Evolutionary conservation across 352 stramenopile species (phyloP).

Genomic region (Hyaloperonospora arabidopsidis): DNA sequence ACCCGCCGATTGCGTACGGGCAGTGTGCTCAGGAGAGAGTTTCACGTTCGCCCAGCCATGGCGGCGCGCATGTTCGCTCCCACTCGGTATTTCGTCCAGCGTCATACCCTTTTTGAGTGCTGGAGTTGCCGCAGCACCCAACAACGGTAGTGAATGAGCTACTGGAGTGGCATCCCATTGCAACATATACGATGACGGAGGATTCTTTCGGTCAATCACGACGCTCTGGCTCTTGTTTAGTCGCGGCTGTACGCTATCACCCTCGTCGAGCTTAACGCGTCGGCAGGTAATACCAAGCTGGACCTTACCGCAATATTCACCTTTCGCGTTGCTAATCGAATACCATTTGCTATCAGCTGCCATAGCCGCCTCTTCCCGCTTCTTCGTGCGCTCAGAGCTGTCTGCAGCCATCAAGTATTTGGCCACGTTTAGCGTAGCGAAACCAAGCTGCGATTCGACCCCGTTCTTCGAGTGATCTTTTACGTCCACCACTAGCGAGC

Average conservation of each 20-base stretch:
- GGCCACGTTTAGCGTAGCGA: constrained; percentile 68
- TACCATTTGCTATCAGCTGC: constrained; percentile 74
- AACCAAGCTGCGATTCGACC: constrained; percentile 42
- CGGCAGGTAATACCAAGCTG: constrained; percentile 73
- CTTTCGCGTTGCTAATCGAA: constrained; percentile 77
- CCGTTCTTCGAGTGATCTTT: constrained; percentile 46
- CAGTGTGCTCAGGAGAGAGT: constrained; percentile 50
- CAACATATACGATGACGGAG: constrained; percentile 64
- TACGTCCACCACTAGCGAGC: constrained; percentile 67
- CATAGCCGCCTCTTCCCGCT: constrained; percentile 63
- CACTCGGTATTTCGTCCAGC: constrained; percentile 33
- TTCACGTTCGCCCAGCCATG: constrained; percentile 80
- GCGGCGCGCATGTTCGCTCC: constrained; percentile 33
- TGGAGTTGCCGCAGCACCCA: constrained; percentile 31
- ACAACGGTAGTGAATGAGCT: constrained; percentile 22
- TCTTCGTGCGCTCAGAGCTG: constrained; percentile 25
- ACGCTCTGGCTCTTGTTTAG: constrained; percentile 74
- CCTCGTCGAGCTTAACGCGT: constrained; percentile 22
- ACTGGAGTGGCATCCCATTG: constrained; percentile 52
- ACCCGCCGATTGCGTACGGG: constrained; percentile 50
- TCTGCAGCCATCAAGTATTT: constrained; percentile 78
- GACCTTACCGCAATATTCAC: constrained; percentile 82
- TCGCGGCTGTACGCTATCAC: constrained; percentile 39
- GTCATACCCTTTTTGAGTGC: constrained; percentile 27
- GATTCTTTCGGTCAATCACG: constrained; percentile 62